phyloP scores from a whole-genome alignment of 2,329 filamentous ascomycete genomes.

The Fusarium musae region DNA sequence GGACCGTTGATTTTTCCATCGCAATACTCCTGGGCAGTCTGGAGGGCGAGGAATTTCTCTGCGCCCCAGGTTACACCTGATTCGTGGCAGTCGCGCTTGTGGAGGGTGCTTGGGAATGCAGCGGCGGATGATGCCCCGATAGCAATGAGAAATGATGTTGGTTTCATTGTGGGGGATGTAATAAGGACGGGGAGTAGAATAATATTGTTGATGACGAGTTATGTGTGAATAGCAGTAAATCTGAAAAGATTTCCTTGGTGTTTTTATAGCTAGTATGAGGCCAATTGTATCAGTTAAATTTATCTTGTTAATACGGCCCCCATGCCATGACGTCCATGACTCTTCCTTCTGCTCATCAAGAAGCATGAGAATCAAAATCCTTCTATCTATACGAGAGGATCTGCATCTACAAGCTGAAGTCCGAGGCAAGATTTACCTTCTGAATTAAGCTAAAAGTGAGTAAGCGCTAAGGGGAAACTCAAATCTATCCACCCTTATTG shows the following conservation, averaged over 20 bases:
- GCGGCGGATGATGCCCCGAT: neutral
- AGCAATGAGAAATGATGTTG: neutral
- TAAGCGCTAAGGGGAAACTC: neutral
- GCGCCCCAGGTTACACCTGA: neutral
- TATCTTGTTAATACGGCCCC: neutral
- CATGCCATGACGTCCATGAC: neutral
- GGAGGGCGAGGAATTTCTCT: neutral
- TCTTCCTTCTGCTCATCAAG: fast-evolving
- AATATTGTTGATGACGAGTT: fast-evolving
- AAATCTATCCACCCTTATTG: neutral
- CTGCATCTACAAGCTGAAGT: neutral
- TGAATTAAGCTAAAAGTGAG: neutral
- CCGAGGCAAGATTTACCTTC: neutral
- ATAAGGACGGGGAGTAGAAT: fast-evolving
- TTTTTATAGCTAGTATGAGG: neutral
- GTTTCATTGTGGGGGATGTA: neutral
- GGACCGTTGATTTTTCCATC: neutral
- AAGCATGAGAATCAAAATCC: neutral
- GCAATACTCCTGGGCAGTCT: neutral
- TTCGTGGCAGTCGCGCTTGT: neutral
- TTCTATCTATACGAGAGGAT: neutral
- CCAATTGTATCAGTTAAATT: neutral
- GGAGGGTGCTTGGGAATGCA: neutral
- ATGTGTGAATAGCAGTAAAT: neutral
- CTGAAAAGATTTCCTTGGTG: neutral